Conservation (phyloP, 495 filamentous ascomycete genomes). For the Trichoderma gamsii region DNA sequence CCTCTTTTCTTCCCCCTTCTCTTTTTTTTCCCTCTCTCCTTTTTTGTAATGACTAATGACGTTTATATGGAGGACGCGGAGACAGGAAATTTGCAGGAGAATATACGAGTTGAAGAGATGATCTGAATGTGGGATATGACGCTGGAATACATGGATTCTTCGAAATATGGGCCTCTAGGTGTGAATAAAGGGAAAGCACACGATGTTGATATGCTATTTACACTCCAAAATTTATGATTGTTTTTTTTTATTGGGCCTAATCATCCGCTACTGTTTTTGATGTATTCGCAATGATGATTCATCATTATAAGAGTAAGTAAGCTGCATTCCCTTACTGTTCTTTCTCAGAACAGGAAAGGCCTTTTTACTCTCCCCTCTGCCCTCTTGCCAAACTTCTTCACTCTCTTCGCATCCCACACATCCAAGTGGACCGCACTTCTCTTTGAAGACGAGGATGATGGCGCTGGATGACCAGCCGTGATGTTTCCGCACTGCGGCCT, state of each 20-base stretch:
- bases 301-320: no score
- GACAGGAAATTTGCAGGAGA: neutral
- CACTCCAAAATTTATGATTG: neutral
- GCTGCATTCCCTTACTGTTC: neutral
- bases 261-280: no score
- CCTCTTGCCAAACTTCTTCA: conserved; percentile 31
- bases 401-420: conserved; percentile 33
- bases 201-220: neutral
- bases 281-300: no score
- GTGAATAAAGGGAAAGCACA: neutral
- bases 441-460: conserved; percentile 17
- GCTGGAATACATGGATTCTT: neutral
- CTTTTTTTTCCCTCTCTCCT: neutral
- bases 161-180: neutral
- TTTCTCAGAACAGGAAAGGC: no score
- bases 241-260: neutral
- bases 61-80: neutral
- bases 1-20: neutral
- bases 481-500: conserved; percentile 40
- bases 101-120: neutral
- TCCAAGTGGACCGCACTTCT: conserved; percentile 37
- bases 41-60: neutral
- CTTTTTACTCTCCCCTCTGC: conserved; percentile 9
- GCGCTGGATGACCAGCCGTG: conserved; percentile 27
- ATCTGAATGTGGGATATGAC: neutral